phyloP scores from a whole-genome alignment of 192 early-diverging fungal species.

The Spizellomyces sp. region DNA sequence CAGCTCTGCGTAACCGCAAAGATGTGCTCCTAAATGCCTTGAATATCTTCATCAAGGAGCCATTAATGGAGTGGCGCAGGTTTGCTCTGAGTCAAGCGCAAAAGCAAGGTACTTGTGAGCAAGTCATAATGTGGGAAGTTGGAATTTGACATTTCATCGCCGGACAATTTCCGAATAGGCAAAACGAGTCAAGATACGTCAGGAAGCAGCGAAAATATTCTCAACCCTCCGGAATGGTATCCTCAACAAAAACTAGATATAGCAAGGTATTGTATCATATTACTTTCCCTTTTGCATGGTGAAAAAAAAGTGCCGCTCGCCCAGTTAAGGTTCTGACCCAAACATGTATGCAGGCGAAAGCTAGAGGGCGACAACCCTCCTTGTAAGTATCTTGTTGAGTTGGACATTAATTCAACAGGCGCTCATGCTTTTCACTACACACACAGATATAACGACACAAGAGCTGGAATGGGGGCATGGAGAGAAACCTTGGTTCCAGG shows the following conservation, averaged over 20 bases:
- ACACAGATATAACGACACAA: conserved; percentile 46
- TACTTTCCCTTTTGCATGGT: not conserved
- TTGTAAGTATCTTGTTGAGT: conserved; percentile 28
- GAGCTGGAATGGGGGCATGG: conserved; percentile 69
- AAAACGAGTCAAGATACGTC: not conserved
- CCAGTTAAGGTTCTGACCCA: no score
- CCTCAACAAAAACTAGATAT: conserved; percentile 74
- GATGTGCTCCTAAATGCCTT: conserved; percentile 72
- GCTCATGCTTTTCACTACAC: no score
- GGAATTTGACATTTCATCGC: no score
- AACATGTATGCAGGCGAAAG: conserved; percentile 44
- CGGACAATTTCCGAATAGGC: not conserved
- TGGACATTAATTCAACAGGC: not conserved
- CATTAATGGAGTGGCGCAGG: conserved; percentile 79
- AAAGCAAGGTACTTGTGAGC: not conserved
- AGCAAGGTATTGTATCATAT: conserved; percentile 36
- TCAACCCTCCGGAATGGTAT: conserved; percentile 67
- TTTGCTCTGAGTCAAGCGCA: conserved; percentile 57
- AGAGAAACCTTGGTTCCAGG: conserved; percentile 54
- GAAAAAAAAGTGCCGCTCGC: no score
- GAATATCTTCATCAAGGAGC: conserved; percentile 82
- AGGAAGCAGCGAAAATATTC: conserved; percentile 23
- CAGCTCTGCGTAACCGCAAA: conserved; percentile 61
- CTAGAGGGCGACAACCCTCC: conserved; percentile 71
- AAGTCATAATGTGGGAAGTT: no score